These are phyloP conservation scores for Trichoderma gamsii DNA, from an alignment of 495 filamentous ascomycete genomes.

Conservation along the genomic window DNA sequence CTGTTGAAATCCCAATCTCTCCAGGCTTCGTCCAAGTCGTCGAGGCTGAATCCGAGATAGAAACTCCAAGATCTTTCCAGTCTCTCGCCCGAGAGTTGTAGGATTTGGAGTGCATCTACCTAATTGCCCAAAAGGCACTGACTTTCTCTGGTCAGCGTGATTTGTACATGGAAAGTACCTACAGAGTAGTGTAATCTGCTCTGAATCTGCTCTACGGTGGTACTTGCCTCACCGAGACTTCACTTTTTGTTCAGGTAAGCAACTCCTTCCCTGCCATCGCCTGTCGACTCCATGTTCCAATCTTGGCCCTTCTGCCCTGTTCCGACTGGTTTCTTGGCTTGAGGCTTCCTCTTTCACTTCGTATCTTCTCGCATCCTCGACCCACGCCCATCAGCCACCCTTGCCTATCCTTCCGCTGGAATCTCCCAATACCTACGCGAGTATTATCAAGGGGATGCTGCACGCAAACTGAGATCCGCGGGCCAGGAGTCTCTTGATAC, in stretches of 20 bases:
- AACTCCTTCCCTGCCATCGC: neutral
- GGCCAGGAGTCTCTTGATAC: neutral
- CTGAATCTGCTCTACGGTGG: neutral
- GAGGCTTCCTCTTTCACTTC: neutral
- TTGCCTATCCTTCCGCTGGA: neutral
- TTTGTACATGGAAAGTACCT: conserved; percentile 1
- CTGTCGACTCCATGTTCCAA: neutral
- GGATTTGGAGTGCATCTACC: neutral
- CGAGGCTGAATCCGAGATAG: neutral
- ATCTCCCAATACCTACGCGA: neutral
- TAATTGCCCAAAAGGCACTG: neutral
- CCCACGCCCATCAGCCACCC: neutral
- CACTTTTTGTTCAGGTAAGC: conserved; percentile 13
- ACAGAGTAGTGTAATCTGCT: neutral
- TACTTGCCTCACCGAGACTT: conserved; percentile 2
- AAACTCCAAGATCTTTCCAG: neutral
- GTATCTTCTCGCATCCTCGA: neutral
- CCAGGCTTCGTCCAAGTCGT: neutral
- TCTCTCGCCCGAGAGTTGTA: neutral
- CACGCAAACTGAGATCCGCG: neutral
- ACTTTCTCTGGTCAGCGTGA: neutral
- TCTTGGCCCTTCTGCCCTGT: neutral
- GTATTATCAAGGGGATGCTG: neutral
- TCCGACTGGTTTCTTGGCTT: neutral
- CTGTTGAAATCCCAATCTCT: neutral